Evolutionary conservation across 441 rosid species (phyloP).

Genomic region (Iberis amara): DNA sequence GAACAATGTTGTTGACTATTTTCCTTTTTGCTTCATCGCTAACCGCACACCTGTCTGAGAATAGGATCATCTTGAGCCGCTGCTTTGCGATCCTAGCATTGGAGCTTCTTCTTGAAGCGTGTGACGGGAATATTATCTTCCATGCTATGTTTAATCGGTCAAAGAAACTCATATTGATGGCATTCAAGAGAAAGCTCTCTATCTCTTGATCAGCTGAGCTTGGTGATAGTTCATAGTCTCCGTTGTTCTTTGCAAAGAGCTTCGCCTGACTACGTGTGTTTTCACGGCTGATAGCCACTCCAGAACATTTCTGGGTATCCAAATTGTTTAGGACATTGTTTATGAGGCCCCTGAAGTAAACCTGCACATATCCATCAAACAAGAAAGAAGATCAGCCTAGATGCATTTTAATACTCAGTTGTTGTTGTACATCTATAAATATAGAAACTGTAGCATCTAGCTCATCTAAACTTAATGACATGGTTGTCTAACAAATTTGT

Average conservation of each 20-base stretch:
- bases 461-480: background rate
- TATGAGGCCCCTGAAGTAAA: slow-evolving; percentile 42
- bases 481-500: background rate
- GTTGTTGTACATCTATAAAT: background rate
- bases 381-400: slow-evolving; percentile 17
- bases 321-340: slow-evolving; percentile 38
- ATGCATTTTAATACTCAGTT: slow-evolving; percentile 2
- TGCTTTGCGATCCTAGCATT: slow-evolving; percentile 95
- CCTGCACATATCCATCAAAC: slow-evolving; percentile 33
- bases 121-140: slow-evolving; percentile 89
- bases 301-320: slow-evolving; percentile 38
- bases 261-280: slow-evolving; percentile 28
- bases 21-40: slow-evolving; percentile 88
- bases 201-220: slow-evolving; percentile 55
- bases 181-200: slow-evolving; percentile 66
- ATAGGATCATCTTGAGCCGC: slow-evolving; percentile 89
- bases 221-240: slow-evolving; percentile 53
- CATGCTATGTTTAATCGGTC: slow-evolving; percentile 86
- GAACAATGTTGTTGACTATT: slow-evolving; percentile 80
- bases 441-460: slow-evolving; percentile 6
- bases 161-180: slow-evolving; percentile 75
- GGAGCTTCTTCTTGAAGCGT: slow-evolving; percentile 61
- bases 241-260: slow-evolving; percentile 40
- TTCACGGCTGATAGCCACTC: slow-evolving; percentile 30
- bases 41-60: slow-evolving; percentile 94